Evolutionary conservation across 441 rosid species (phyloP).

Genomic region (Adansonia madagascariensis): DNA sequence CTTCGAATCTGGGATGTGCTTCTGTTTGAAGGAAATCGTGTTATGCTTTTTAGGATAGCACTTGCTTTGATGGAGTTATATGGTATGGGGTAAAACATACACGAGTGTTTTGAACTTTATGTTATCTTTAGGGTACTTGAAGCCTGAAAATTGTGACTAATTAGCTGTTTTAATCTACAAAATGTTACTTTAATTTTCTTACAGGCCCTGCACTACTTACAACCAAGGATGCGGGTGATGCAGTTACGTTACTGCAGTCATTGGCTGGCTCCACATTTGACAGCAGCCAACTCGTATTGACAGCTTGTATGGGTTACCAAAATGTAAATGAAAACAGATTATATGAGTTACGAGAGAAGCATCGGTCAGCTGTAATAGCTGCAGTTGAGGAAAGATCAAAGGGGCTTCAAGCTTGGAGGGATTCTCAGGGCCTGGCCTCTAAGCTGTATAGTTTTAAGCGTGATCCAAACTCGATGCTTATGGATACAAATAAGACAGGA

Average conservation of each 20-base stretch:
- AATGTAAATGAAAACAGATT: slow-evolving; percentile 84
- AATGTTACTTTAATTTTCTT: slow-evolving; percentile 45
- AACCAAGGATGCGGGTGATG: slow-evolving; percentile 98
- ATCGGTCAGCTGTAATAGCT: slow-evolving; percentile 78
- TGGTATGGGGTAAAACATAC: slow-evolving; percentile 63
- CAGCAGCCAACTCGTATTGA: slow-evolving; percentile 97
- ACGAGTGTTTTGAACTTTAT: slow-evolving; percentile 27
- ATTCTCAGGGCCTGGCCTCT: slow-evolving; percentile 84
- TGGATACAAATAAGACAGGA: slow-evolving; percentile 50
- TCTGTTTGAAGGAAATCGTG: slow-evolving; percentile 95
- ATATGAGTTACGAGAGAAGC: slow-evolving; percentile 81
- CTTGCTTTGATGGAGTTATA: slow-evolving; percentile 98
- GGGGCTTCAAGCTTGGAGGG: slow-evolving; percentile 93
- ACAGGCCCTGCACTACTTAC: slow-evolving; percentile 97
- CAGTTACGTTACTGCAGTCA: slow-evolving; percentile 95
- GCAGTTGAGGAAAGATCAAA: slow-evolving; percentile 87
- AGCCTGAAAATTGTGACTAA: slow-evolving; percentile 21
- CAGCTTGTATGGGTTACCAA: slow-evolving; percentile 99
- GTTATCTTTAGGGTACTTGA: background rate
- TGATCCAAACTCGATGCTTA: slow-evolving; percentile 72
- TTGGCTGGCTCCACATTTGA: slow-evolving; percentile 97
- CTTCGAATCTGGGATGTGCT: slow-evolving; percentile 99
- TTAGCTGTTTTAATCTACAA: slow-evolving; percentile 30
- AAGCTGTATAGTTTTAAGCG: slow-evolving; percentile 87
- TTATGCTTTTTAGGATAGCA: slow-evolving; percentile 94